Evolutionary conservation across 176 grass and related monocot species (phyloP).

Genomic region (Hordeum marinum): DNA sequence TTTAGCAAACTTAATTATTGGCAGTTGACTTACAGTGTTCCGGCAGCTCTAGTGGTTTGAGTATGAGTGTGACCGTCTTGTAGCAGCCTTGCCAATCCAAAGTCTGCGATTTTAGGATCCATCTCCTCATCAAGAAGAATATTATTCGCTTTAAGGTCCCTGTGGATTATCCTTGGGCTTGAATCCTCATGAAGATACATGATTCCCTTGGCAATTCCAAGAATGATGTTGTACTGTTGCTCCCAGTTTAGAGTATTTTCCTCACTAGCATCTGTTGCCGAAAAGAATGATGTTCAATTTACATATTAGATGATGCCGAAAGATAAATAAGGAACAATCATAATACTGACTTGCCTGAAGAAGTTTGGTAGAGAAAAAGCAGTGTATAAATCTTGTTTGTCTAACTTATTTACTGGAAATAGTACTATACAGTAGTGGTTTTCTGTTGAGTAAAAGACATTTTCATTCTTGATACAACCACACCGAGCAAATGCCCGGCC

Average conservation of each 20-base stretch:
- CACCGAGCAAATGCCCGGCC: too few species aligned
- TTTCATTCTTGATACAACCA: too few species aligned
- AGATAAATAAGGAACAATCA: not conserved
- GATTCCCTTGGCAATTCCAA: conserved; percentile 48
- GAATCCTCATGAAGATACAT: conserved; percentile 56
- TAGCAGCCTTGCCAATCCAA: conserved; percentile 34
- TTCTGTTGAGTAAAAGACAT: too few species aligned
- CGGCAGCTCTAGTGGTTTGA: conserved; percentile 8
- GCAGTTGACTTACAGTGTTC: conserved; percentile 27
- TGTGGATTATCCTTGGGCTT: conserved; percentile 37
- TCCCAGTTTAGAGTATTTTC: not conserved
- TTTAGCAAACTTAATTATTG: not conserved
- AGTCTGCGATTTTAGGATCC: conserved; percentile 47
- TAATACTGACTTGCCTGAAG: too few species aligned
- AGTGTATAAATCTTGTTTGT: too few species aligned
- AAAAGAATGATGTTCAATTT: not conserved
- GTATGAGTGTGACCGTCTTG: conserved; percentile 20
- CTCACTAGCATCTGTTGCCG: not conserved
- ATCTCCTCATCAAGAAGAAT: conserved; percentile 34
- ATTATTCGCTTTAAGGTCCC: conserved; percentile 42
- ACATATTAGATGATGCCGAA: not conserved
- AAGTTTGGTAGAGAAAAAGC: not conserved
- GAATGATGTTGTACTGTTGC: conserved; percentile 34
- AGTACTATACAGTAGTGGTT: not conserved
- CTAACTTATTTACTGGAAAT: not conserved